These are phyloP conservation scores for Lactarius pseudohatsudake DNA, from an alignment of 768 basidiomycete genomes.

Conservation along the genomic window DNA sequence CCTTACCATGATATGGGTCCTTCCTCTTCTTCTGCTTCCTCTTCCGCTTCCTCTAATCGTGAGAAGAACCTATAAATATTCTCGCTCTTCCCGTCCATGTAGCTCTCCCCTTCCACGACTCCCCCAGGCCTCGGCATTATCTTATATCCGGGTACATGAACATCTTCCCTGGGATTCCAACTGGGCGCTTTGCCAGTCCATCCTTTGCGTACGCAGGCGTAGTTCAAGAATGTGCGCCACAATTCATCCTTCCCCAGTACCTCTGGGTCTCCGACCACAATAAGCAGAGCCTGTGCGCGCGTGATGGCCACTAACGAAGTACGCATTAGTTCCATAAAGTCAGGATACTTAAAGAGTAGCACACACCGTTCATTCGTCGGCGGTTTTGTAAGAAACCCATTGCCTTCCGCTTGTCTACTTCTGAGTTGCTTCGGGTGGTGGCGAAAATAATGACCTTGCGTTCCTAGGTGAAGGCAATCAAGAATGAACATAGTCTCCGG, in stretches of 20 bases:
- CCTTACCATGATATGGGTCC: too few relatives aligned
- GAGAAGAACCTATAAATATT: too few relatives aligned
- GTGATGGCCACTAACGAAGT: slow-evolving; percentile 56
- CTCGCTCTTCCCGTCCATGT: slow-evolving; percentile 11
- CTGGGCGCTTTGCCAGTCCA: slow-evolving; percentile 47
- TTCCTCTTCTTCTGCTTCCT: not conserved
- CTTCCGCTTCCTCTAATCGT: not conserved
- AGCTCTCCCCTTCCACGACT: slow-evolving; percentile 5
- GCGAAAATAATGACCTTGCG: slow-evolving; percentile 41
- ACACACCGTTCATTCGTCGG: slow-evolving; percentile 42
- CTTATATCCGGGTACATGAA: not conserved
- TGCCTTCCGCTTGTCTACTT: slow-evolving; percentile 32
- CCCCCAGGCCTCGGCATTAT: not conserved
- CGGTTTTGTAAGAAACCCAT: slow-evolving; percentile 40
- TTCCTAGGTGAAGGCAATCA: slow-evolving; percentile 32
- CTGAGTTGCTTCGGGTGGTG: slow-evolving; percentile 38
- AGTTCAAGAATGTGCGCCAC: slow-evolving; percentile 63
- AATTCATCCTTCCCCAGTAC: slow-evolving; percentile 58
- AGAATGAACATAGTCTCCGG: not conserved
- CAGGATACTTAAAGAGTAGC: not conserved
- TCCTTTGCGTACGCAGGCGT: slow-evolving; percentile 48
- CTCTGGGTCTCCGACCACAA: slow-evolving; percentile 60
- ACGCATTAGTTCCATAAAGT: not conserved
- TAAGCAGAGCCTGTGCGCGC: slow-evolving; percentile 60
- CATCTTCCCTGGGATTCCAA: slow-evolving; percentile 38